Evolutionary conservation across 805 yeast species (phyloP).

Genomic region (Tetrapisispora nanseiensis): DNA sequence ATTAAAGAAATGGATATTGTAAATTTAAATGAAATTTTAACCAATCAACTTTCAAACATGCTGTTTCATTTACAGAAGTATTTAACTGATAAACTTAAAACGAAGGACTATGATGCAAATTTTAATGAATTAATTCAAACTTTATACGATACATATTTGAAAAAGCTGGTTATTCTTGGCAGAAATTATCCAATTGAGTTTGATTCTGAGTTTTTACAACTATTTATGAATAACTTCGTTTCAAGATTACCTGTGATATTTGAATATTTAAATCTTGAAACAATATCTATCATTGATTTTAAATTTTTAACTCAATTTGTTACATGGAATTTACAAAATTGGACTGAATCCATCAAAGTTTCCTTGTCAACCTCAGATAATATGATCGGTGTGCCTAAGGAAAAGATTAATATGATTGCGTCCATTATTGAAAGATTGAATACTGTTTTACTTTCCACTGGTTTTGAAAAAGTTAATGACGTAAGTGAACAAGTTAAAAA

Average conservation of each 20-base stretch:
- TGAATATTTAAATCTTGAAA: slow-evolving; percentile 6
- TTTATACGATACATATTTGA: slow-evolving; percentile 18
- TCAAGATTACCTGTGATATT: slow-evolving; percentile 9
- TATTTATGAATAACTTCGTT: slow-evolving; percentile 13
- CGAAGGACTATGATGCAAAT: slow-evolving; percentile 4
- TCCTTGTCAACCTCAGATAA: background rate
- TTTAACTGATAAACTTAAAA: slow-evolving; percentile 10
- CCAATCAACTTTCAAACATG: slow-evolving; percentile 15
- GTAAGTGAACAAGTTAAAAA: background rate
- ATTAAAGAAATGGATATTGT: slow-evolving; percentile 14
- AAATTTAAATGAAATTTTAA: slow-evolving; percentile 20
- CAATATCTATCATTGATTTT: slow-evolving; percentile 15
- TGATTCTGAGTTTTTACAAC: slow-evolving; percentile 11
- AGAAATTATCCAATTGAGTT: slow-evolving; percentile 21
- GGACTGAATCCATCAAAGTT: slow-evolving; percentile 19
- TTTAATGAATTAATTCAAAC: slow-evolving; percentile 8
- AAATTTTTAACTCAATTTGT: slow-evolving; percentile 19
- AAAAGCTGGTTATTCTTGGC: slow-evolving; percentile 23
- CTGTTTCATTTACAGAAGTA: slow-evolving; percentile 17
- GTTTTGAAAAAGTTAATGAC: slow-evolving; percentile 4
- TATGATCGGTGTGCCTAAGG: background rate
- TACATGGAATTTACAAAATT: slow-evolving; percentile 24
- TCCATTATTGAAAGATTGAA: slow-evolving; percentile 13
- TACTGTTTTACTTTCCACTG: slow-evolving; percentile 3
- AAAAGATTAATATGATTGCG: slow-evolving; percentile 2